A percentile compares a stretch with the other conserved stretches of the same genome.
These are phyloP conservation scores for Pichia nanzhaoensis DNA, from an alignment of 805 yeast species.

Conservation along the genomic window DNA sequence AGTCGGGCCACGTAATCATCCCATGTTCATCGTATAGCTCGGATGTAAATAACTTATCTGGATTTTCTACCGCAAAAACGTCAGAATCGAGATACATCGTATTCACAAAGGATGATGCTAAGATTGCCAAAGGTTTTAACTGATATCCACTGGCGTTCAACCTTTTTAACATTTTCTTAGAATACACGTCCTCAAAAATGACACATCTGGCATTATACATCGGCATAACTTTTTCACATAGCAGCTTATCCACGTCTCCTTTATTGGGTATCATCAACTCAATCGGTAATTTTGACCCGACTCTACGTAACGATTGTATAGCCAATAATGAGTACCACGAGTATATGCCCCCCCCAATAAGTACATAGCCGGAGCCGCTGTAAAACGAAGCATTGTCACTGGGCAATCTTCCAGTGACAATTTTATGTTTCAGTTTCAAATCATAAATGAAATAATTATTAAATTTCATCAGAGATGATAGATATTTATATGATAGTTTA, in stretches of 20 bases:
- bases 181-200: conserved; percentile 32
- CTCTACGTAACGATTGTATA: conserved; percentile 34
- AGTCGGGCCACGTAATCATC: conserved; percentile 68
- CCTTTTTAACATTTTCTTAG: conserved; percentile 18
- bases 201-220: conserved; percentile 37
- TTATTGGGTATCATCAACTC: conserved; percentile 18
- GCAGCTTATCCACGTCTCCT: conserved; percentile 11
- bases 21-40: conserved; percentile 44
- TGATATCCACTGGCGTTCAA: conserved; percentile 32
- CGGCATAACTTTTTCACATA: conserved; percentile 35
- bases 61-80: conserved; percentile 37
- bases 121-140: conserved; percentile 36
- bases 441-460: conserved; percentile 36
- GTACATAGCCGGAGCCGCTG: conserved; percentile 30
- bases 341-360: conserved; percentile 39
- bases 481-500: conserved; percentile 7
- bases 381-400: conserved; percentile 22
- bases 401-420: conserved; percentile 42
- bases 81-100: conserved; percentile 43
- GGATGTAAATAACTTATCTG: conserved; percentile 29
- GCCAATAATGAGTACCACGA: conserved; percentile 37
- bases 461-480: conserved; percentile 20
- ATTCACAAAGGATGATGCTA: conserved; percentile 41
- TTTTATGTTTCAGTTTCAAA: conserved; percentile 41
- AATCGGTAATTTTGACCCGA: conserved; percentile 37